Base-by-base conservation (phyloP, 2,329 filamentous ascomycete species). In the Colletotrichum sojae region DNA sequence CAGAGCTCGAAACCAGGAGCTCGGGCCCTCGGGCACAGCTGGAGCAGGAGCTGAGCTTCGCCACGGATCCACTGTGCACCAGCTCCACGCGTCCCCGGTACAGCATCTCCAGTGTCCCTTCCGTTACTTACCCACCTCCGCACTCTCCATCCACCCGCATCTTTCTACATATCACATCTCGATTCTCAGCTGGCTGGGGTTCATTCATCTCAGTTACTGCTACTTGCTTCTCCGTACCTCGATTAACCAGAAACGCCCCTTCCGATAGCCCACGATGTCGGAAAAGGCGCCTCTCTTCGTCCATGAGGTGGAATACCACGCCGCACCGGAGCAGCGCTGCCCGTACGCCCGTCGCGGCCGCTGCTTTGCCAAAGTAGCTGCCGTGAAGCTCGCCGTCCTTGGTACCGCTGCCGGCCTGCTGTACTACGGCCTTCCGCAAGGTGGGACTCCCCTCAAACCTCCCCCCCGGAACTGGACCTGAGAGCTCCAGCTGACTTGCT, bases 161-260 rank as follows among this genome's bases (percentile, higher is more conserved):
- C 45, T 56, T 18, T 39, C 15, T 40, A 9, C 25, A 31, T 43
- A 69, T 5, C 31, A 68, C 20, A 60, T 66, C 53, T 68, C n/a
- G 48, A 65, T 49, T 22, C 66, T 65, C 66, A 65, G 66, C 66
- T 49, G 53, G 66, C 66, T 68, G 61, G 66, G 43, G 54, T 49
- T 54, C 45, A 16, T 55, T n/a, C 15, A 59, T 48, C 10, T 49
- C 8, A 15, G 18, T 20, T 39, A 61, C 55, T 36, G 48, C 27
- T 13, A 6, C 12, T 39, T 22, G 31, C 36, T 53, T 48, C 36
- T 51, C 18, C 31, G 18, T 52, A 20, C 27, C 9, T 9, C 9
- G 27, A 51, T 40, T 25, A 15, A 56, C 39, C 5, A 18, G 13
- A 5, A 39, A 20, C 46, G 9, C 1, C 13, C 46, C 18, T 52